A percentile compares a stretch with the other conserved stretches of the same genome.
Evolutionary conservation across 148 eudicot genomes (phyloP).

Genomic region (Euryodendron excelsum): DNA sequence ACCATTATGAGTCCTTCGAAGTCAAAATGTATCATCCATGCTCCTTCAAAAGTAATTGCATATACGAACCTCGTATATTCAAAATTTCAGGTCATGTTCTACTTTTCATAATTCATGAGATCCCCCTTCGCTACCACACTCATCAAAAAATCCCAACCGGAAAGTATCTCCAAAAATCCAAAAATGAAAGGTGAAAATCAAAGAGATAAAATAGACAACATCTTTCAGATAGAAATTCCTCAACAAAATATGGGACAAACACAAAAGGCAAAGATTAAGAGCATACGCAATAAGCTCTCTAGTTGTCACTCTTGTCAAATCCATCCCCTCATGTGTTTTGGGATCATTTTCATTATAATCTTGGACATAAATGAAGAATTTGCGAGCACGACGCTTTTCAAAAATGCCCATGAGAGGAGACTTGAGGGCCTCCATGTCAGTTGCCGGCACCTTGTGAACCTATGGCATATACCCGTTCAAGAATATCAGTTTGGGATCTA

Average conservation of each 20-base stretch:
- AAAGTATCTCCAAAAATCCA: not conserved
- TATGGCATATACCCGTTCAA: conserved; percentile 23
- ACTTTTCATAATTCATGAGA: too few species aligned
- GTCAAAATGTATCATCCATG: not conserved
- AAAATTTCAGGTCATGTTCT: not conserved
- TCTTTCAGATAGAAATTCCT: not conserved
- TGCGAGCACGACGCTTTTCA: conserved; percentile 91
- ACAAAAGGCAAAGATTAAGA: conserved; percentile 20
- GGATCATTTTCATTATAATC: conserved; percentile 77
- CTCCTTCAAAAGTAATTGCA: not conserved
- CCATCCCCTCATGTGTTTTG: conserved; percentile 85
- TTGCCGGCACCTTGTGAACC: conserved; percentile 97
- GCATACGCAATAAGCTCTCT: conserved; percentile 87
- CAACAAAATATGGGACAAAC: not conserved
- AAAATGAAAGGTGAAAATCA: not conserved
- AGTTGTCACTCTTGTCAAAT: conserved; percentile 76
- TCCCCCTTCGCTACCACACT: not conserved
- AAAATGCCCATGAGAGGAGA: conserved; percentile 97
- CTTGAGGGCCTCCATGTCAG: conserved; percentile 96
- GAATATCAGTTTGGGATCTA: conserved; percentile 12
- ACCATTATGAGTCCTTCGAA: not conserved
- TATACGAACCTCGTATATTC: not conserved
- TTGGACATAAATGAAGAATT: conserved; percentile 85
- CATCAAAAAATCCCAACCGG: not conserved
- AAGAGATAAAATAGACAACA: not conserved